These are phyloP conservation scores for Nicotiana undulata DNA, from an alignment of 257 asterid species.

Conservation along the genomic window DNA sequence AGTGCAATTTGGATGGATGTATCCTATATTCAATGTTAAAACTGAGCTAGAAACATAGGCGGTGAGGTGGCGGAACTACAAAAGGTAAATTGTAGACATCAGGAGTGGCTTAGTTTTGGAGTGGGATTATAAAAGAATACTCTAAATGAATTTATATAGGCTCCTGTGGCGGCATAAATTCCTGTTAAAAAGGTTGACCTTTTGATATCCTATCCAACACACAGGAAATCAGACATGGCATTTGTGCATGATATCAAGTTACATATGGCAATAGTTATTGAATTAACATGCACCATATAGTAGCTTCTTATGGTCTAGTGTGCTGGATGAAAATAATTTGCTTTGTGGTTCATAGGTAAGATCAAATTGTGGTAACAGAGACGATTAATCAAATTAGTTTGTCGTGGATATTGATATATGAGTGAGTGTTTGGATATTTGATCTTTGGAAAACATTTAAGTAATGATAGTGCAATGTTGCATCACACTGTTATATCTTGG, in stretches of 20 bases:
- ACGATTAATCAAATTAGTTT: neutral
- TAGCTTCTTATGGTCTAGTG: neutral
- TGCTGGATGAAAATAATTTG: neutral
- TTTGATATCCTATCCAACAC: neutral
- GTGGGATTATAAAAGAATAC: neutral
- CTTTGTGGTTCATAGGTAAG: neutral
- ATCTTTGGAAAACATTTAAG: neutral
- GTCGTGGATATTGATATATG: neutral
- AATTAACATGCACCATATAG: neutral
- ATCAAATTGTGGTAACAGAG: neutral
- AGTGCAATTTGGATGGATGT: neutral
- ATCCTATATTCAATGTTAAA: neutral
- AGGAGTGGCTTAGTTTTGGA: neutral
- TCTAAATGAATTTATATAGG: neutral
- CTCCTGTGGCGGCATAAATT: neutral
- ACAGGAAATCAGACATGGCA: neutral
- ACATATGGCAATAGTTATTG: neutral
- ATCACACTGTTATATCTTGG: neutral
- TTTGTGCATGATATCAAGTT: neutral
- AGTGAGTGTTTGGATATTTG: neutral
- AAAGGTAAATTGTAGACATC: neutral
- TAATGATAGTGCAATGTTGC: neutral
- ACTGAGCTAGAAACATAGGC: neutral
- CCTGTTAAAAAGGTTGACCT: neutral
- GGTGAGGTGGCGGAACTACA: neutral